Percentiles rank a stretch among this genome's conserved stretches.
phyloP scores from a whole-genome alignment of 2,329 filamentous ascomycete species.

The Blastomyces emzantsi region DNA sequence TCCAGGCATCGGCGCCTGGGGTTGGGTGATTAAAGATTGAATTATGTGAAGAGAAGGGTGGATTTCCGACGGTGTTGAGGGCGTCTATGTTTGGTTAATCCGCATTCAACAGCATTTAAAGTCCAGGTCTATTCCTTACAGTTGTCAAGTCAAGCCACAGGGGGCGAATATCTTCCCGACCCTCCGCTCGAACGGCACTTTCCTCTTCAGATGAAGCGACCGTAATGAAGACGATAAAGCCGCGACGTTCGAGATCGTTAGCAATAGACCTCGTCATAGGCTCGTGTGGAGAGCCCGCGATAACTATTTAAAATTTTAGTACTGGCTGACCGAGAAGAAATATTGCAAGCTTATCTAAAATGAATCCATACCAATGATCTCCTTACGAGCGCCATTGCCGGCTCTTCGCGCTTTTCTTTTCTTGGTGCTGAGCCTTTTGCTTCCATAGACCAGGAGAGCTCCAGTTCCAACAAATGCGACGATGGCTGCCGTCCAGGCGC shows the following conservation, averaged over 20 bases:
- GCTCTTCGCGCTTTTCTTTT: constrained; percentile 71
- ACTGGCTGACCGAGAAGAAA: constrained; percentile 8
- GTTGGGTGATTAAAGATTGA: constrained; percentile 61
- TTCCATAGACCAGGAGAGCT: constrained; percentile 49
- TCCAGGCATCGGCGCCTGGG: constrained; percentile 66
- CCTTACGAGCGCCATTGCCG: constrained; percentile 71
- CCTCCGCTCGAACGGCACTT: constrained; percentile 62
- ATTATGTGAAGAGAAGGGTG: constrained; percentile 60
- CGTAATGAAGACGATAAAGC: constrained; percentile 88
- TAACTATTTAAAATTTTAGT: constrained; percentile 45
- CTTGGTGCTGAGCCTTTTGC: constrained; percentile 47
- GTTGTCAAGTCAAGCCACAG: constrained; percentile 68
- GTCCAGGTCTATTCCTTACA: constrained; percentile 20
- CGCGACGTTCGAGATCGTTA: constrained; percentile 77
- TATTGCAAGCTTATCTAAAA: not conserved
- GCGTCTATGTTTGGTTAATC: constrained; percentile 39
- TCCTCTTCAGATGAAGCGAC: constrained; percentile 82
- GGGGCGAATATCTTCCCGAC: constrained; percentile 71
- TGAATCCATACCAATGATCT: constrained; percentile 55
- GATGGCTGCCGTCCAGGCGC: constrained; percentile 61
- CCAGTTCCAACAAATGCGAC: constrained; percentile 62
- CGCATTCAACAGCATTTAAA: not conserved
- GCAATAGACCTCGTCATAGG: constrained; percentile 76
- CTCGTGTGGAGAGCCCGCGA: constrained; percentile 79
- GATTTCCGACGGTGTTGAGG: constrained; percentile 49